These are phyloP conservation scores for Ensete glaucum DNA, from an alignment of 176 grass and related monocot species.

Conservation along the genomic window DNA sequence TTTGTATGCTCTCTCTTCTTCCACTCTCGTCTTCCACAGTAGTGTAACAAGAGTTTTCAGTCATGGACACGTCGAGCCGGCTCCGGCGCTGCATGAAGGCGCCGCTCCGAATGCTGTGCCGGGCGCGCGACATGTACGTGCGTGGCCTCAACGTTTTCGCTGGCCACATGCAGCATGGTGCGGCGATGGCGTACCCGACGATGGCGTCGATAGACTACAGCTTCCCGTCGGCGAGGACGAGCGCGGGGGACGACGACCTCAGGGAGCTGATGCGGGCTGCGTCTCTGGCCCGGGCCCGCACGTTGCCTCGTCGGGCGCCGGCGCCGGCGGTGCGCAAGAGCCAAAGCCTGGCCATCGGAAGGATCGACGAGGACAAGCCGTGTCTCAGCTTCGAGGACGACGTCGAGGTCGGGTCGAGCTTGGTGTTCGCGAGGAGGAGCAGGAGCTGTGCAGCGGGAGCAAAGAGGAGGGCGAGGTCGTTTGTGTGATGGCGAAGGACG, in stretches of 20 bases:
- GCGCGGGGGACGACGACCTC: slow-evolving; percentile 37
- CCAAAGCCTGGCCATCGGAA: slow-evolving; percentile 46
- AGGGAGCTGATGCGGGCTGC: slow-evolving; percentile 55
- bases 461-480: not conserved
- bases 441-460: slow-evolving; percentile 23
- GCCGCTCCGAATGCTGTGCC: slow-evolving; percentile 32
- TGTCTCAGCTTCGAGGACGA: slow-evolving; percentile 32
- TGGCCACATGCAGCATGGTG: slow-evolving; percentile 25
- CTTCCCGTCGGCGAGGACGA: not conserved
- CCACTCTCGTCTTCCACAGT: too few species aligned
- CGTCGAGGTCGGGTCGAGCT: slow-evolving; percentile 11
- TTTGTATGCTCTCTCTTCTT: too few species aligned
- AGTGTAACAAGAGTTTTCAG: too few species aligned
- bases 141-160: slow-evolving; percentile 43
- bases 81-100: slow-evolving; percentile 27
- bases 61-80: not conserved
- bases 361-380: slow-evolving; percentile 69
- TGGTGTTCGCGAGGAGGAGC: slow-evolving; percentile 29
- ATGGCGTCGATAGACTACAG: slow-evolving; percentile 10
- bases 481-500: not conserved
- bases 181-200: slow-evolving; percentile 34
- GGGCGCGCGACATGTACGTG: slow-evolving; percentile 57
- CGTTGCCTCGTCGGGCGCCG: not conserved
- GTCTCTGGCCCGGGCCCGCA: slow-evolving; percentile 23
- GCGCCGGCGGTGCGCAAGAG: slow-evolving; percentile 4